Conservation (phyloP, 2,329 filamentous ascomycete genomes). For the Ustilaginoidea virens region DNA sequence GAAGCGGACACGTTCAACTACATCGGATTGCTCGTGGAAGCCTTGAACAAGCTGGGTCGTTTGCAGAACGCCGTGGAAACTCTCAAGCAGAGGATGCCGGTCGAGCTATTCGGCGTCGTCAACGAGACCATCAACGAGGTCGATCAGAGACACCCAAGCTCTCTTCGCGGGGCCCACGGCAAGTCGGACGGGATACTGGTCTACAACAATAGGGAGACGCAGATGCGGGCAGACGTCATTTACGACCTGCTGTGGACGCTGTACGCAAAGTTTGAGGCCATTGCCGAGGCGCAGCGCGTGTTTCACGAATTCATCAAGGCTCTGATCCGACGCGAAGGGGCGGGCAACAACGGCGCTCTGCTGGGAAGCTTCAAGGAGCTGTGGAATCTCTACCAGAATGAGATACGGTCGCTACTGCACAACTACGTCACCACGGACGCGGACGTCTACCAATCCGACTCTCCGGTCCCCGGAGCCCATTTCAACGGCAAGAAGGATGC, state of each 20-base stretch:
- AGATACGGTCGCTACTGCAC: conserved; percentile 85
- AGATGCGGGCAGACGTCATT: conserved; percentile 69
- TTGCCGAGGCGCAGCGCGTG: conserved; percentile 86
- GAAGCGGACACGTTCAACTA: conserved; percentile 95
- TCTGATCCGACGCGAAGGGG: conserved; percentile 68
- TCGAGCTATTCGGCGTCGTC: conserved; percentile 86
- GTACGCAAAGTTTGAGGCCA: conserved; percentile 94
- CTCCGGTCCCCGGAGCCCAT: conserved; percentile 31
- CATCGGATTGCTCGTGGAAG: conserved; percentile 72
- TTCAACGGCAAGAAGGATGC: conserved; percentile 30
- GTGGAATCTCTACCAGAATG: conserved; percentile 96
- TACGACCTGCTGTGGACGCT: conserved; percentile 84
- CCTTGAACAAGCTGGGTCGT: conserved; percentile 75
- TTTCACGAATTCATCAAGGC: conserved; percentile 84
- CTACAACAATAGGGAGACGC: conserved; percentile 54
- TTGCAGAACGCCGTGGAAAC: conserved; percentile 77
- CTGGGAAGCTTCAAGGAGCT: conserved; percentile 87
- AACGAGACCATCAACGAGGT: conserved; percentile 92
- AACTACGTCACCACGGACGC: conserved; percentile 92
- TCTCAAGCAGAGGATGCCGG: conserved; percentile 82
- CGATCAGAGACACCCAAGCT: conserved; percentile 80
- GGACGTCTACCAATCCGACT: conserved; percentile 50
- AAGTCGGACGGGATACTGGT: conserved; percentile 43
- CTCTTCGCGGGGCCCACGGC: conserved; percentile 41
- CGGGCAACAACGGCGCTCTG: conserved; percentile 46